phyloP scores from a whole-genome alignment of 1,284 basidiomycete genomes.

The Erythrobasidium hasegawianum region DNA sequence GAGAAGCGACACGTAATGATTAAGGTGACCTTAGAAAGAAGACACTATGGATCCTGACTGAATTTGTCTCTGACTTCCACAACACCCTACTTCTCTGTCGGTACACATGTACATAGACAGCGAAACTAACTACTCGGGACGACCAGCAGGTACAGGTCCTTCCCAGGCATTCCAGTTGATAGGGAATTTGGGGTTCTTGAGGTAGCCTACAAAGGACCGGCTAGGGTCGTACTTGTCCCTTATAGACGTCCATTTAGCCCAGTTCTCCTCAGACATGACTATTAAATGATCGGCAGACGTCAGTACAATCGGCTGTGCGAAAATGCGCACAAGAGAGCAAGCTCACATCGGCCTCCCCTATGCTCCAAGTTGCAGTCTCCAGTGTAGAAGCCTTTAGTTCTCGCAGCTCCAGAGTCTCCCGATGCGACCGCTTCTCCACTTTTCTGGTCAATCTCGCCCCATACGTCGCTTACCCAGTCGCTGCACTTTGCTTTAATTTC shows the following conservation, averaged over 20 bases:
- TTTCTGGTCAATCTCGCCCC: slow-evolving; percentile 8
- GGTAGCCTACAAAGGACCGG: slow-evolving; percentile 2
- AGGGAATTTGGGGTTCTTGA: neutral
- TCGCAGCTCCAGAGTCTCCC: neutral
- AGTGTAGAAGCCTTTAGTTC: slow-evolving; percentile 1
- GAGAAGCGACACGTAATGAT: too few species aligned
- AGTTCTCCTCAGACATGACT: slow-evolving; percentile 11
- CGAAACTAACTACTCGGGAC: neutral
- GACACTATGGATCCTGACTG: too few species aligned
- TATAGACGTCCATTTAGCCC: neutral
- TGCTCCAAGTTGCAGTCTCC: slow-evolving; percentile 1
- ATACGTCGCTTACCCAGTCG: neutral
- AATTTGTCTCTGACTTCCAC: too few species aligned
- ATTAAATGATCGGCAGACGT: neutral
- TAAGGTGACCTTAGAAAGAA: too few species aligned
- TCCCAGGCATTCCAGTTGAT: slow-evolving; percentile 7
- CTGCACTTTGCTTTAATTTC: neutral
- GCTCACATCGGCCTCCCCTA: neutral
- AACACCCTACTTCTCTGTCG: too few species aligned
- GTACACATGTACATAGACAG: too few species aligned
- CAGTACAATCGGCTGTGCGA: neutral
- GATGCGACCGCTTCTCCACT: neutral
- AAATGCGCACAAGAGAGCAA: neutral
- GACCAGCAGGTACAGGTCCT: neutral
- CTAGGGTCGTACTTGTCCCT: slow-evolving; percentile 5